Base-by-base conservation (phyloP, 192 early-diverging fungal genomes). In the Linnemannia hyalina region DNA sequence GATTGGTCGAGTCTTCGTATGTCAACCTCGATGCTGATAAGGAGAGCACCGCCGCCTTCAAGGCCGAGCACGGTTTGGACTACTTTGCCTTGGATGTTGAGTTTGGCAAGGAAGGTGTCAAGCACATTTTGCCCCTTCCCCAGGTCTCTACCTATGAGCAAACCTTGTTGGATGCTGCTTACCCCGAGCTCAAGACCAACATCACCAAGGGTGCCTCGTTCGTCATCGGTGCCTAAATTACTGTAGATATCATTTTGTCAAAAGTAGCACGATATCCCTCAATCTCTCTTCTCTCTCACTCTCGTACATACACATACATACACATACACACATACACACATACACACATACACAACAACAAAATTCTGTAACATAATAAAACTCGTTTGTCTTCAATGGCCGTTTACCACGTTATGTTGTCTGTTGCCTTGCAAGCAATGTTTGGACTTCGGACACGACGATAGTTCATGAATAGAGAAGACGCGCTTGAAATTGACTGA, bases 161-260 rank as follows among this genome's bases (percentile, higher is more conserved):
- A 90, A 92, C 95, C 74, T 92, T 99, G 38, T 91, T 97, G 82
- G 85, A 93, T 60, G 95, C 89, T 44, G 97, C 95, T 80, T 89
- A 97, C 69, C 95, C 96, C 41, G 97, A 99, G 91, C 94, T 99
- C 73, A 95, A 95, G 93, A 93, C 91, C 81, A 99, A 97, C 93
- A 97, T 98, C 89, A 83, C 82, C 80, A 99, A 99, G 95, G 98
- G 98, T 77, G 60, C 76, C 6, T 47, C 77, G 0, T 89, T 89
- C 44, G 75, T 87, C 72, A 73, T 68, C 2, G 71, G 60, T 65
- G 60, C 60, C 26, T 65, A 65, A 65, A 60, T 8, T 18, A 26
- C n/a, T 65, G 60, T 65, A 32, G 60, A 65, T 65, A 65, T 29
- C 29, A 26, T 3, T 29, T 29, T 29, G 11, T 29, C 29, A 65